Percentiles rank a stretch among this genome's conserved stretches.
These are phyloP conservation scores for Monilinia polystroma DNA, from an alignment of 2,329 filamentous ascomycete genomes.

Conservation along the genomic window DNA sequence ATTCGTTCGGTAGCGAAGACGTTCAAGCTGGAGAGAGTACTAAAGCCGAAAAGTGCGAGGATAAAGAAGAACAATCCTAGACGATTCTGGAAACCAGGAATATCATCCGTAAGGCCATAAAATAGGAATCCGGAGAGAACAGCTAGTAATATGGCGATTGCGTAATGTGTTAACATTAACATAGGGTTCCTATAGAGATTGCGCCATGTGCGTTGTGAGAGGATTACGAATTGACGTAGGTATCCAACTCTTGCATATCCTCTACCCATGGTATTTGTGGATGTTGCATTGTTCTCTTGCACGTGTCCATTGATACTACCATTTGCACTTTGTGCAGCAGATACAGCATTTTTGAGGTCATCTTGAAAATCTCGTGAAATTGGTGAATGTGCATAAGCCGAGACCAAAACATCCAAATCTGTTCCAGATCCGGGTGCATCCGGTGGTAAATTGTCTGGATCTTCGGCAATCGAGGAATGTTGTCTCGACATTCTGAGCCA, in stretches of 20 bases:
- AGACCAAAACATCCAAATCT: slow-evolving; percentile 79
- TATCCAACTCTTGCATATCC: slow-evolving; percentile 82
- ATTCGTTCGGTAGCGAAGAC: slow-evolving; percentile 91
- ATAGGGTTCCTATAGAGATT: slow-evolving; percentile 97
- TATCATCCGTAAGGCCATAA: slow-evolving; percentile 93
- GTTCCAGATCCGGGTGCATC: slow-evolving; percentile 60
- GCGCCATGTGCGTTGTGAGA: slow-evolving; percentile 90
- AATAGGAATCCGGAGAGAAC: slow-evolving; percentile 95
- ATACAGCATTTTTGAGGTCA: slow-evolving; percentile 72
- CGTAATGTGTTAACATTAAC: slow-evolving; percentile 97
- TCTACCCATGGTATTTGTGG: slow-evolving; percentile 59
- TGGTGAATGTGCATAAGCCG: slow-evolving; percentile 73
- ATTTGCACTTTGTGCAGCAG: slow-evolving; percentile 65
- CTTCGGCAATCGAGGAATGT: slow-evolving; percentile 63
- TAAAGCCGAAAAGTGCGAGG: slow-evolving; percentile 93
- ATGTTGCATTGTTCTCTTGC: slow-evolving; percentile 50
- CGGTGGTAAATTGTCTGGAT: slow-evolving; percentile 62
- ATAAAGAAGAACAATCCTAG: slow-evolving; percentile 98
- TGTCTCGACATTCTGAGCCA: slow-evolving; percentile 59
- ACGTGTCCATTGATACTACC: slow-evolving; percentile 55
- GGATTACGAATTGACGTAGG: slow-evolving; percentile 78
- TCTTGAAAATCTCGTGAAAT: slow-evolving; percentile 72
- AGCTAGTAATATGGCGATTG: slow-evolving; percentile 90
- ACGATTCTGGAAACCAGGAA: slow-evolving; percentile 95
- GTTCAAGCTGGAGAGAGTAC: slow-evolving; percentile 87